Percentiles rank a stretch among this genome's conserved stretches.
Conservation (phyloP, 164 flowering plant species). For the Hamamelis virginiana region DNA sequence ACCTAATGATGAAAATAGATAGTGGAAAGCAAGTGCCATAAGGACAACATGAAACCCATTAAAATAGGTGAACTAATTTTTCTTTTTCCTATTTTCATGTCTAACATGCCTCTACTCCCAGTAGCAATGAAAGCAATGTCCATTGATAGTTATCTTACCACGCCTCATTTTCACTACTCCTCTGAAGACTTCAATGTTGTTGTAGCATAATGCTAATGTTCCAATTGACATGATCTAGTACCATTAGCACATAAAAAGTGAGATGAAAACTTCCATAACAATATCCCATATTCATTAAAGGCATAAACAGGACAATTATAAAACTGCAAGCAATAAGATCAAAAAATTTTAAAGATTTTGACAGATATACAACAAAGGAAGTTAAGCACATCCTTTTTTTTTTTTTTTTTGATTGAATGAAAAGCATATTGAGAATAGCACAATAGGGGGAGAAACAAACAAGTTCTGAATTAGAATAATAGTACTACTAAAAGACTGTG, state of each 20-base stretch:
- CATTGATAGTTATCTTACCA: slow-evolving; percentile 48
- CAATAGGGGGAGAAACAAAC: not conserved
- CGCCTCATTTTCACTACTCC: slow-evolving; percentile 98
- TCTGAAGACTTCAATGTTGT: slow-evolving; percentile 83
- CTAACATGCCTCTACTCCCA: not conserved
- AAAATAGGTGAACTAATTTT: no score
- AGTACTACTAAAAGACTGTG: not conserved
- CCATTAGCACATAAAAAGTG: slow-evolving; percentile 11
- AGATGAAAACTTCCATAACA: not conserved
- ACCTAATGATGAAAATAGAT: no score
- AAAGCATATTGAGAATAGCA: not conserved
- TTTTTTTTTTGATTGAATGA: not conserved
- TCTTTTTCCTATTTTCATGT: no score
- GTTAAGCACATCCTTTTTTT: not conserved
- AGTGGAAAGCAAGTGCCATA: no score
- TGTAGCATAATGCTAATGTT: slow-evolving; percentile 90
- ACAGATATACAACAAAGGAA: not conserved
- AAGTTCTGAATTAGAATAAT: not conserved
- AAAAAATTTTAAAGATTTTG: not conserved
- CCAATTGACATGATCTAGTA: slow-evolving; percentile 95
- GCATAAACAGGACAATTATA: not conserved
- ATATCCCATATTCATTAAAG: not conserved
- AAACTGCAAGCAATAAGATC: not conserved
- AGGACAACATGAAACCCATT: no score
- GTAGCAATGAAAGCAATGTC: not conserved